phyloP scores from a whole-genome alignment of 78 protist species.

The Dictyostelium brefeldianum region DNA sequence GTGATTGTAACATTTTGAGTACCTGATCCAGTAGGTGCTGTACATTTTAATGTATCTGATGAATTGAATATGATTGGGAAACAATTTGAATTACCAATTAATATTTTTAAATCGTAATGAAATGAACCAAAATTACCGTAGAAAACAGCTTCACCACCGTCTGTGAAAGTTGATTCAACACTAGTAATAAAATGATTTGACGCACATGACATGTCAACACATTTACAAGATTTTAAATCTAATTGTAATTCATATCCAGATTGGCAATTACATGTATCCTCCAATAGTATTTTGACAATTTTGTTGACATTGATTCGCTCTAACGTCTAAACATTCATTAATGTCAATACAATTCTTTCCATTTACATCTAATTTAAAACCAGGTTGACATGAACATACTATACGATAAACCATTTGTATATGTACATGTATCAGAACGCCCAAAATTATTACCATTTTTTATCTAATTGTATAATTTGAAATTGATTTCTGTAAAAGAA shows the following conservation, averaged over 20 bases:
- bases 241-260: not conserved
- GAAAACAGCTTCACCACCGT: not conserved
- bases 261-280: not conserved
- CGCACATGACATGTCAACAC: not conserved
- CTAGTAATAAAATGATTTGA: not conserved
- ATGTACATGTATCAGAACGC: no score
- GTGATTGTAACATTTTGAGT: not conserved
- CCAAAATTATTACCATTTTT: no score
- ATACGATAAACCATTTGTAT: no score
- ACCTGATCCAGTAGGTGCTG: not conserved
- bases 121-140: not conserved
- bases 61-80: not conserved
- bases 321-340: no score
- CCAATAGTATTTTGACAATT: not conserved
- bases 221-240: not conserved
- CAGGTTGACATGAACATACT: no score
- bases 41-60: not conserved
- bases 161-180: not conserved
- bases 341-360: no score
- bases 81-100: not conserved
- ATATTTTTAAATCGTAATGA: not conserved
- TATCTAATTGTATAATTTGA: no score
- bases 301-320: not conserved
- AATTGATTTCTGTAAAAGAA: no score
- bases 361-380: no score